A percentile compares a stretch with the other conserved stretches of the same genome.
These are phyloP conservation scores for Ceratocystis eucalypticola DNA, from an alignment of 2,329 filamentous ascomycete genomes.

Conservation along the genomic window DNA sequence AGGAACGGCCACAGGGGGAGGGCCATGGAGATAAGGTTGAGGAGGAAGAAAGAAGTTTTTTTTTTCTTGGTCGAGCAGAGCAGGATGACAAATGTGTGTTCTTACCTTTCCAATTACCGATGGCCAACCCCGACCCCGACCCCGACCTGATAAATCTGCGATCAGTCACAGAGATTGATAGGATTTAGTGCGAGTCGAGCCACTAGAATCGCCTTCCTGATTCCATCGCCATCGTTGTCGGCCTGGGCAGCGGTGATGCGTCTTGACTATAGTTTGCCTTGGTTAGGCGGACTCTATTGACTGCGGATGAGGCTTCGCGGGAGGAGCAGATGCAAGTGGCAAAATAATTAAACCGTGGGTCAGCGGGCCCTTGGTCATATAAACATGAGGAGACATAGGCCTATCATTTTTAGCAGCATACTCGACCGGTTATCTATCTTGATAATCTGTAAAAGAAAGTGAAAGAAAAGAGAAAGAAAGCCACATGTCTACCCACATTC, in stretches of 20 bases:
- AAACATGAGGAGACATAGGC: not conserved
- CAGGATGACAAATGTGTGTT: no score
- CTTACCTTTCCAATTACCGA: no score
- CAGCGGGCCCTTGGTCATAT: not conserved
- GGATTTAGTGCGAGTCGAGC: no score
- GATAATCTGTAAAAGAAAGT: no score
- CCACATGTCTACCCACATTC: no score
- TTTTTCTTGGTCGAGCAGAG: not conserved
- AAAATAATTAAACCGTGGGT: not conserved
- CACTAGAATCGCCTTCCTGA: no score
- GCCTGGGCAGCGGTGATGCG: not conserved
- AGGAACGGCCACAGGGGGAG: not conserved
- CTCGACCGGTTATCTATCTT: not conserved
- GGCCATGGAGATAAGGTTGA: not conserved
- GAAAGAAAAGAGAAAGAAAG: no score
- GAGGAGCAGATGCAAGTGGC: not conserved
- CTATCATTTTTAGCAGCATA: not conserved
- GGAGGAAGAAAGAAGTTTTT: not conserved
- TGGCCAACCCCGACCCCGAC: no score
- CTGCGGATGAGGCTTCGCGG: not conserved
- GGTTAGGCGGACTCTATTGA: not conserved
- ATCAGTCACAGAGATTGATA: no score
- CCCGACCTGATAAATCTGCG: no score
- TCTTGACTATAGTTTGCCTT: not conserved
- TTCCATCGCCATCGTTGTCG: not conserved